Percentiles rank a stretch among this genome's conserved stretches.
phyloP scores from a whole-genome alignment of 2,329 filamentous ascomycete species.

The Penicillium sp. region DNA sequence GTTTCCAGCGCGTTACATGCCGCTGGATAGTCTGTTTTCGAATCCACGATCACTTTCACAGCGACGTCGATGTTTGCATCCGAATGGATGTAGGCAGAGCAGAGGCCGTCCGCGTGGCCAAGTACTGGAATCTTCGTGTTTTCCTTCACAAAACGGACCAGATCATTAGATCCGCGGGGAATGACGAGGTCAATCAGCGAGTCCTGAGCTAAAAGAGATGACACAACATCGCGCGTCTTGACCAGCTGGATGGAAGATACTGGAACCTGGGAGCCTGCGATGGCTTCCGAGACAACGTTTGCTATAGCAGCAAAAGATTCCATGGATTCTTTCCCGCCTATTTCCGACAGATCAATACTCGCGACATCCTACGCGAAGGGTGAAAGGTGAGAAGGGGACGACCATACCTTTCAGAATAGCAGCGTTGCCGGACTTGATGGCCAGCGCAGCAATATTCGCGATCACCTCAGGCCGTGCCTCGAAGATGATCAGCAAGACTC shows the following conservation, averaged over 20 bases:
- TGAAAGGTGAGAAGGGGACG: not conserved
- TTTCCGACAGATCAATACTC: slow-evolving; percentile 11
- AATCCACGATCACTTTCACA: slow-evolving; percentile 75
- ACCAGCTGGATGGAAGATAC: slow-evolving; percentile 89
- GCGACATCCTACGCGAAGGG: not conserved
- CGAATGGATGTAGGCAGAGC: slow-evolving; percentile 76
- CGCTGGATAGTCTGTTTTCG: slow-evolving; percentile 91
- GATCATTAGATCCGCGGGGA: slow-evolving; percentile 83
- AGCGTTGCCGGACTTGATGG: slow-evolving; percentile 95
- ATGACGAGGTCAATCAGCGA: slow-evolving; percentile 92
- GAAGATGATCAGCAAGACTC: slow-evolving; percentile 97
- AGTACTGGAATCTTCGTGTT: slow-evolving; percentile 93
- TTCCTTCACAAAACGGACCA: slow-evolving; percentile 84
- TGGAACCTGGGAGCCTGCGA: slow-evolving; percentile 71
- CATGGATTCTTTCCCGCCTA: slow-evolving; percentile 88
- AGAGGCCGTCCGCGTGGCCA: slow-evolving; percentile 92
- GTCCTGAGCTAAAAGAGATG: slow-evolving; percentile 81
- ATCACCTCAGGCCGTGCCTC: slow-evolving; percentile 97
- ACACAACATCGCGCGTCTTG: slow-evolving; percentile 85
- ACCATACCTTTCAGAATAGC: slow-evolving; percentile 83
- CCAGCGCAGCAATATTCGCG: slow-evolving; percentile 92
- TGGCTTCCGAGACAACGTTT: slow-evolving; percentile 73
- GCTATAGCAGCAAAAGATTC: slow-evolving; percentile 94
- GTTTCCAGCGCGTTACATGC: slow-evolving; percentile 96
- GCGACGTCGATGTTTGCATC: slow-evolving; percentile 73